These are phyloP conservation scores for Seiridium cupressi DNA, from an alignment of 2,329 filamentous ascomycete genomes.

Conservation along the genomic window DNA sequence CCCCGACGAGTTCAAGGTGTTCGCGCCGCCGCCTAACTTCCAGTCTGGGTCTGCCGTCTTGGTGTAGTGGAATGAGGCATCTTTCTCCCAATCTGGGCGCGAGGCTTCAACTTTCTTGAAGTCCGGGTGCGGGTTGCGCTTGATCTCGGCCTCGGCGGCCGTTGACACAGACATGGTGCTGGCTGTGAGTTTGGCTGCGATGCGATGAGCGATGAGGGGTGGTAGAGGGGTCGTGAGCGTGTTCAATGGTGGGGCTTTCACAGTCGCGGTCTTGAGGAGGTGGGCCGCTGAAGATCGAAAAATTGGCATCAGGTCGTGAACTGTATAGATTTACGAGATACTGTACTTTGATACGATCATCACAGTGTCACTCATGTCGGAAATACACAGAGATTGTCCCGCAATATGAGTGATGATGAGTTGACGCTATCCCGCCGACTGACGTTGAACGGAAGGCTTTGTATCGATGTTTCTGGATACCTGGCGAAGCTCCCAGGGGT, in stretches of 20 bases:
- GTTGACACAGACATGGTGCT: slow-evolving; percentile 23
- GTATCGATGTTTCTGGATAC: too few species aligned
- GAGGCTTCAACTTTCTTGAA: slow-evolving; percentile 71
- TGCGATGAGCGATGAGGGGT: slow-evolving; percentile 4
- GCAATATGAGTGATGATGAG: too few species aligned
- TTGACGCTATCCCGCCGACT: too few species aligned
- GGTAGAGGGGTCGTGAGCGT: slow-evolving; percentile 1
- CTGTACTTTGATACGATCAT: too few species aligned
- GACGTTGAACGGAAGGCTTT: too few species aligned
- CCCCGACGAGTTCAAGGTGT: slow-evolving; percentile 37
- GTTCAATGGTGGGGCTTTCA: slow-evolving; percentile 1
- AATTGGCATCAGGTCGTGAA: background rate
- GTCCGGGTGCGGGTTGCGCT: slow-evolving; percentile 70
- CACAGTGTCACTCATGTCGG: too few species aligned
- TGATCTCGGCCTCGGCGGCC: slow-evolving; percentile 32
- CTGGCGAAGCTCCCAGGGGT: too few species aligned
- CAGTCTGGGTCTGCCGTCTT: slow-evolving; percentile 65
- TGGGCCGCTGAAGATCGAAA: background rate
- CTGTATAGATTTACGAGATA: too few species aligned
- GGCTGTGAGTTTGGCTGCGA: background rate
- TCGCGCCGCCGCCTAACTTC: slow-evolving; percentile 65
- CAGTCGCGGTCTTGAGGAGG: background rate
- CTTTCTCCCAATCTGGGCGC: slow-evolving; percentile 58
- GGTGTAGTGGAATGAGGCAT: slow-evolving; percentile 50
- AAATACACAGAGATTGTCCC: too few species aligned